Percentiles rank a stretch among this genome's conserved stretches.
Conservation (phyloP, 495 filamentous ascomycete genomes). For the Trichoderma gamsii region DNA sequence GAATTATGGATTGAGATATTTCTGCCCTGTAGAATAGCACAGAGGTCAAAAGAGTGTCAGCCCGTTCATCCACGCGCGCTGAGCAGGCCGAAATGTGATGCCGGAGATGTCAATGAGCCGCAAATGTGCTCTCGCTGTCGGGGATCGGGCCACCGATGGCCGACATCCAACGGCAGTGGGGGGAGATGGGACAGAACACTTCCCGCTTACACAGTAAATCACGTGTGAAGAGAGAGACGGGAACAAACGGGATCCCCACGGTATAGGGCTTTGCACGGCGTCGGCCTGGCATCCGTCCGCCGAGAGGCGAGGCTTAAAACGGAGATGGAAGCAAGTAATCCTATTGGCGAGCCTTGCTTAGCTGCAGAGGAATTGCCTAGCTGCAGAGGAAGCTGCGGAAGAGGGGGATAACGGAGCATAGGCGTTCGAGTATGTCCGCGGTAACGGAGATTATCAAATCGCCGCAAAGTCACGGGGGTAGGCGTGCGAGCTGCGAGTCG, state of each 20-base stretch:
- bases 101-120: background rate
- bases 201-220: background rate
- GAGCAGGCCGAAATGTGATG: too few relatives aligned
- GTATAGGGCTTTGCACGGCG: background rate
- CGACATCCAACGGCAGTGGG: too few relatives aligned
- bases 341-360: conserved; percentile 4
- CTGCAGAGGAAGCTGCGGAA: background rate
- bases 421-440: background rate
- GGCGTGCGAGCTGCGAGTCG: background rate
- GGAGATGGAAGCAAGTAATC: background rate
- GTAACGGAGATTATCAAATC: background rate
- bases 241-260: background rate
- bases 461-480: background rate
- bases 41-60: too few relatives aligned
- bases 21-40: too few relatives aligned
- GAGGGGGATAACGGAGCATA: background rate
- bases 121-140: background rate
- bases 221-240: background rate
- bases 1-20: background rate
- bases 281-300: background rate
- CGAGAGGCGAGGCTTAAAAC: background rate
- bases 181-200: background rate
- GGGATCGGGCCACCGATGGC: too few relatives aligned
- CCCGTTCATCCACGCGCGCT: too few relatives aligned
- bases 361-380: too few relatives aligned